Conservation (phyloP, 768 basidiomycete species). For the Chlorophyllum brunneum region DNA sequence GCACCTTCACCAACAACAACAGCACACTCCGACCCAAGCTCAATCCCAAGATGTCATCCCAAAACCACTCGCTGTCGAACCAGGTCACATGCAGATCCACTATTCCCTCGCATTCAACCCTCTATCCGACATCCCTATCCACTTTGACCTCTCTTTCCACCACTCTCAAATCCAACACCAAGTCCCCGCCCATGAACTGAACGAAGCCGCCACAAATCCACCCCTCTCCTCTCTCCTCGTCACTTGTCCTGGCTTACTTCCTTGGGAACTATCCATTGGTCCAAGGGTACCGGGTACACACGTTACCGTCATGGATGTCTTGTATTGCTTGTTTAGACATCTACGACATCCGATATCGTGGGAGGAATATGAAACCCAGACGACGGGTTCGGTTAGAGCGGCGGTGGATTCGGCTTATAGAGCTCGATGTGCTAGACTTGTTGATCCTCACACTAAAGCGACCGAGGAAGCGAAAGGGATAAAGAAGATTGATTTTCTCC, state of each 20-base stretch:
- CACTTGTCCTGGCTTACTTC: slow-evolving; percentile 27
- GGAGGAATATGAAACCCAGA: slow-evolving; percentile 39
- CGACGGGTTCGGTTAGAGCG: slow-evolving; percentile 26
- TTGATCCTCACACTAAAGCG: slow-evolving; percentile 25
- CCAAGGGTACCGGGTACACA: slow-evolving; percentile 23
- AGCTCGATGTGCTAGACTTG: slow-evolving; percentile 32
- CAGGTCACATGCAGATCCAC: slow-evolving; percentile 36
- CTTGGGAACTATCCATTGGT: slow-evolving; percentile 29
- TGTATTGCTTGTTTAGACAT: slow-evolving; percentile 40
- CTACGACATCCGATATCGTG: slow-evolving; percentile 43
- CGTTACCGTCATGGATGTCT: slow-evolving; percentile 47
- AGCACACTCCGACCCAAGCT: neutral
- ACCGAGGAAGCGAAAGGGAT: slow-evolving; percentile 45
- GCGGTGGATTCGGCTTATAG: slow-evolving; percentile 45
- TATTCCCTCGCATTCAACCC: slow-evolving; percentile 36
- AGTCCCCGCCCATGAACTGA: slow-evolving; percentile 25
- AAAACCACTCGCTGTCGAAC: neutral
- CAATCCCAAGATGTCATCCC: neutral
- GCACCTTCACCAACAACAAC: slow-evolving; percentile 12
- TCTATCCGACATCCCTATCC: slow-evolving; percentile 27
- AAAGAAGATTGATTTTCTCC: slow-evolving; percentile 53
- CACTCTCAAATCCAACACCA: slow-evolving; percentile 20
- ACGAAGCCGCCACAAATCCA: neutral
- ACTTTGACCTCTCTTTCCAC: slow-evolving; percentile 36
- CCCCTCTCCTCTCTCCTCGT: slow-evolving; percentile 32